Evolutionary conservation across 208 protist species (phyloP), one percentile per base, ranked within the genome.

Genomic region (Novymonas esmeraldas): DNA sequence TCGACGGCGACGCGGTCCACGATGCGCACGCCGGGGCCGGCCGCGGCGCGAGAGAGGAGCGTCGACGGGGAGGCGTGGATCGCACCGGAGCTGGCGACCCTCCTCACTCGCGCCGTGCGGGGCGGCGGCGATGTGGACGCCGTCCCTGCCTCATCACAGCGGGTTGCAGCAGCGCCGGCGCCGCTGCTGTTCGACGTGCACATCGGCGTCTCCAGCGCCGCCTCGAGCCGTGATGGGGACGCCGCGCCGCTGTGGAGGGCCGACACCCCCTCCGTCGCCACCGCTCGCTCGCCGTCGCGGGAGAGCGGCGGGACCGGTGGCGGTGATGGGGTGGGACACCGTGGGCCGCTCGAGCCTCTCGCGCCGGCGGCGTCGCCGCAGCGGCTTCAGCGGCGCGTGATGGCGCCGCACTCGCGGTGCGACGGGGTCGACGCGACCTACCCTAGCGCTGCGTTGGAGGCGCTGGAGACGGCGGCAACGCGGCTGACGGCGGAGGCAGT

Each of bases 31-130:
- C 20, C 26, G 34, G 20, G 20, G 36, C 54, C 24, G 26, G 31
- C 54, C 34, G n/a, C 34, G 11, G n/a, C 9, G 13, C 14, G 34
- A 41, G 7, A 16, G 26, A 18, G 10, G 10, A 14, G 28, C n/a
- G n/a, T n/a, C n/a, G n/a, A n/a, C n/a, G n/a, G n/a, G n/a, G n/a
- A n/a, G n/a, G n/a, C n/a, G n/a, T n/a, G n/a, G n/a, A n/a, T 64
- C 41, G 16, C 70, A 6, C 14, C 70, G 18, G 34, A 62, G 26
- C 62, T 76, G 2, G 62, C 70, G 13, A 62, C 42, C 5, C 38
- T 76, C 29, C 55, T 76, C 34, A 49, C 51, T 1, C 61, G 54
- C n/a, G 70, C 70, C 14, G 62, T 76, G 41, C 36, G 31, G 31
- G 6, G 55, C 28, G 28, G 38, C 24, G 51, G 24, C 5, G n/a